Evolutionary conservation across 2,329 filamentous ascomycete species (phyloP).

Genomic region (Monosporascus sp.): DNA sequence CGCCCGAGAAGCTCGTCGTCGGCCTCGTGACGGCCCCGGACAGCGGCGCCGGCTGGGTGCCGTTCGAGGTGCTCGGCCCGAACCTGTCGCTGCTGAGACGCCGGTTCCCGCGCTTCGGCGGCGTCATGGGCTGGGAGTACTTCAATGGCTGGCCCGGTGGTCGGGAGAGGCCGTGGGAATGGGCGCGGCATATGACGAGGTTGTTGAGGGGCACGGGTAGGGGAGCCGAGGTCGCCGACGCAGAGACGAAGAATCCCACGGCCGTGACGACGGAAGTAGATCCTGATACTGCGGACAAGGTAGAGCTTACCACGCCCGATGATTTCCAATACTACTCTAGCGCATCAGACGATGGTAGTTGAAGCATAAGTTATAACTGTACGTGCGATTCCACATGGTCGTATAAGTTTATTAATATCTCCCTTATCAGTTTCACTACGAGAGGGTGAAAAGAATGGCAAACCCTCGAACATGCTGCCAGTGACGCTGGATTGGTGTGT

Average conservation of each 20-base stretch:
- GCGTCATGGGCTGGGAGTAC: slow-evolving; percentile 85
- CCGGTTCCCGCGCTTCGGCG: slow-evolving; percentile 63
- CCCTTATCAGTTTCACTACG: too few species aligned
- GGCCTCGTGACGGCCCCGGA: slow-evolving; percentile 69
- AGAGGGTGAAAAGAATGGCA: too few species aligned
- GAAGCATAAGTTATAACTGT: not conserved
- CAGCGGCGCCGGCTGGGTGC: slow-evolving; percentile 64
- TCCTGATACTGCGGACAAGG: slow-evolving; percentile 11
- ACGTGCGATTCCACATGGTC: too few species aligned
- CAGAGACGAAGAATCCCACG: not conserved
- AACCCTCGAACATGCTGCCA: too few species aligned
- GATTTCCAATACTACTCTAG: slow-evolving; percentile 24
- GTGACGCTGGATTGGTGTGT: too few species aligned
- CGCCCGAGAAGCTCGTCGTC: slow-evolving; percentile 62
- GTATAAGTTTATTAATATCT: too few species aligned
- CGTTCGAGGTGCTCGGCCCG: slow-evolving; percentile 48
- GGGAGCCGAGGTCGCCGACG: not conserved
- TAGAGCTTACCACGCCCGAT: slow-evolving; percentile 9
- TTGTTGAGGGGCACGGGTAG: slow-evolving; percentile 17
- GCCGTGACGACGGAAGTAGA: slow-evolving; percentile 8
- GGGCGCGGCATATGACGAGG: slow-evolving; percentile 60
- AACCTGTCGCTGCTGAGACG: slow-evolving; percentile 52
- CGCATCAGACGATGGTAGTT: slow-evolving; percentile 23
- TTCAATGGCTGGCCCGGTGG: slow-evolving; percentile 66
- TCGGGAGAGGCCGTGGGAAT: slow-evolving; percentile 60